Evolutionary conservation across 2,329 filamentous ascomycete genomes (phyloP), one percentile per base, ranked within the genome.

Genomic region (Mycosphaerella sp.): DNA sequence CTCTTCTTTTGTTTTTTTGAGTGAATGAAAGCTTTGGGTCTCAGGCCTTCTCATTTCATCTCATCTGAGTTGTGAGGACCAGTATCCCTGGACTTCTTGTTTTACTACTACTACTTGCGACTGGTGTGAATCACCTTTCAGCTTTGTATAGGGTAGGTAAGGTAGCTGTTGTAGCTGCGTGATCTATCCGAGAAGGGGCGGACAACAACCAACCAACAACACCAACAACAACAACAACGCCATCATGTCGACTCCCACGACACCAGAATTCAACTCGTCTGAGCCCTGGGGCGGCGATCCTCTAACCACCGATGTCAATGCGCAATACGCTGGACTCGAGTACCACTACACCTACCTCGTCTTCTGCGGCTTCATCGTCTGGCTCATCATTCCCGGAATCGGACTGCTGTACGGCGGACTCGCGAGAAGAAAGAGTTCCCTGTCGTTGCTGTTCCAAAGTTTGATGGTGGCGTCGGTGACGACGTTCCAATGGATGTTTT

Each of bases 331-430:
- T 23, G 81, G 81, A 6, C 70, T 77, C 53, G 81, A 85, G 65
- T 83, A 75, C 69, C 77, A 85, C 64, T 83, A 84, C 66, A 75
- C 76, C 39, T 85, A 83, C 63, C 73, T 82, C 45, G 67, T 80
- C 51, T 73, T 82, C 61, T 83, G 80, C 66, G 74, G 72, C 11
- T 82, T 79, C 67, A 74, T 85, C 51, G 82, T 85, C 51, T 85
- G 80, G 77, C 69, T 85, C 48, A 86, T 86, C 65, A 82, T 85
- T 53, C 83, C 83, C 0, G 83, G 82, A 17, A 82, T 86, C 60
- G 82, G 82, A 45, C 74, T 86, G 6, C 71, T 86, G 1, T 85
- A 86, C 68, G 79, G 80, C 53, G 83, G 83, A 51, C 75, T 86
- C 29, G 77, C 81, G 4, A 76, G 81, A 34, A 74, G 81, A 59